Conservation (phyloP, 768 basidiomycete species). For the Lactifluus piperatus region DNA sequence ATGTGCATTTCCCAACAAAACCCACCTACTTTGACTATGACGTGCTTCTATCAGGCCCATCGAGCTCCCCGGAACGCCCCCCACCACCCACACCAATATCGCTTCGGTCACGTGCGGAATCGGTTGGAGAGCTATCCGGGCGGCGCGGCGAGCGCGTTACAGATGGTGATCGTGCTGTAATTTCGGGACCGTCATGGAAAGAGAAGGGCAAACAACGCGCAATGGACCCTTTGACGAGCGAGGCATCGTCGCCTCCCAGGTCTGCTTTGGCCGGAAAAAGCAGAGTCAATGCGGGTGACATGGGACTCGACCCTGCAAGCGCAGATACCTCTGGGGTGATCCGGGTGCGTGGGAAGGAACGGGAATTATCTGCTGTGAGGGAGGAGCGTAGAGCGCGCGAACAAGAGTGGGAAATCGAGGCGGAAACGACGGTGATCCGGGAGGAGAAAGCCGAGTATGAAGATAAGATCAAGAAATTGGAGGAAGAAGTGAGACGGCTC, state of each 20-base stretch:
- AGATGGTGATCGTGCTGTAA: background rate
- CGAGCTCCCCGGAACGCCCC: too few relatives aligned
- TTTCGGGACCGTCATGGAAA: too few relatives aligned
- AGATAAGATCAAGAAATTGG: conserved; percentile 51
- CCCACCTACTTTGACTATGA: conserved; percentile 8
- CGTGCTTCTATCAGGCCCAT: conserved; percentile 9
- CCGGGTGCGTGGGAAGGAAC: too few relatives aligned
- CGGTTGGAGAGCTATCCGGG: background rate
- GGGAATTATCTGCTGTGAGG: too few relatives aligned
- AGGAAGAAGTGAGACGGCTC: conserved; percentile 69
- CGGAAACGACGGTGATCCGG: conserved; percentile 28
- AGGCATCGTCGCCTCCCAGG: too few relatives aligned
- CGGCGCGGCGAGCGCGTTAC: background rate
- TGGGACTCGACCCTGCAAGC: too few relatives aligned
- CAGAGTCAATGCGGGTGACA: too few relatives aligned
- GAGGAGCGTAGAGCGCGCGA: too few relatives aligned
- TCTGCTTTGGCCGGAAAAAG: background rate
- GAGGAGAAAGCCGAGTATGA: conserved; percentile 49
- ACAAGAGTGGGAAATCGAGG: too few relatives aligned
- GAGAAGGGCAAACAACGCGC: conserved; percentile 28
- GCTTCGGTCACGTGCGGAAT: too few relatives aligned
- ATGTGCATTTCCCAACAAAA: conserved; percentile 33
- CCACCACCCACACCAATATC: background rate
- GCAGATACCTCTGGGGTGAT: too few relatives aligned
- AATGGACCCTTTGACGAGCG: background rate